These are phyloP conservation scores for Trichoderma pleuroti DNA, from an alignment of 2,329 filamentous ascomycete species.

Conservation along the genomic window DNA sequence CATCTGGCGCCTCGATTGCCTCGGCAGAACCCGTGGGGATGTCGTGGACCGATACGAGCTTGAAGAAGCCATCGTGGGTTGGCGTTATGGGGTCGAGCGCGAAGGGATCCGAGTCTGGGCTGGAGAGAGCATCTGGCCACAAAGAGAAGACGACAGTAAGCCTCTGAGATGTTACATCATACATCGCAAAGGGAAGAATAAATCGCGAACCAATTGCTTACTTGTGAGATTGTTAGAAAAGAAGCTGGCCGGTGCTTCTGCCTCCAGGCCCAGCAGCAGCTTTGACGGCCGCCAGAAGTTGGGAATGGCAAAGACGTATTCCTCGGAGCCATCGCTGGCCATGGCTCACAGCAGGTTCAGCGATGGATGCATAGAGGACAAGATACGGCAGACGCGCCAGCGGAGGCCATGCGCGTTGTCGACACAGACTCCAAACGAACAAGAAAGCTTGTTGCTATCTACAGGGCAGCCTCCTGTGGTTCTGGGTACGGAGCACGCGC, in stretches of 20 bases:
- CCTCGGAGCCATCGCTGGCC: conserved; percentile 40
- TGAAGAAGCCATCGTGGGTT: conserved; percentile 33
- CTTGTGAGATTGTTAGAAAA: conserved; percentile 42
- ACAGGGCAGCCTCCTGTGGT: neutral
- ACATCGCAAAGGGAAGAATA: neutral
- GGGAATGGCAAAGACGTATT: conserved; percentile 61
- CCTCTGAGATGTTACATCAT: neutral
- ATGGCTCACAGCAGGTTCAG: conserved; percentile 25
- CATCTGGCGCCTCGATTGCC: neutral
- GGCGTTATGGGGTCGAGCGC: conserved; percentile 21
- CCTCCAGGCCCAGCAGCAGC: conserved; percentile 39
- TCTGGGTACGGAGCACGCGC: neutral
- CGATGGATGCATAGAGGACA: conserved; percentile 4
- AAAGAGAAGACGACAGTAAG: neutral
- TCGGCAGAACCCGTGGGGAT: neutral
- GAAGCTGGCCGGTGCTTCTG: conserved; percentile 31
- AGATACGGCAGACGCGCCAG: neutral
- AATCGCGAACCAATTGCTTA: conserved; percentile 21
- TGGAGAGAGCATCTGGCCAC: neutral
- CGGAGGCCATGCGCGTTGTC: neutral
- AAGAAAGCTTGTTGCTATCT: neutral
- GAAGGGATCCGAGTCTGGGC: conserved; percentile 22
- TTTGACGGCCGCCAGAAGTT: conserved; percentile 57
- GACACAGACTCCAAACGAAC: neutral
- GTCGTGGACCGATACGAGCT: conserved; percentile 22